These are phyloP conservation scores for Pontederia paniculata DNA, from an alignment of 176 grass and related monocot genomes.

Conservation along the genomic window DNA sequence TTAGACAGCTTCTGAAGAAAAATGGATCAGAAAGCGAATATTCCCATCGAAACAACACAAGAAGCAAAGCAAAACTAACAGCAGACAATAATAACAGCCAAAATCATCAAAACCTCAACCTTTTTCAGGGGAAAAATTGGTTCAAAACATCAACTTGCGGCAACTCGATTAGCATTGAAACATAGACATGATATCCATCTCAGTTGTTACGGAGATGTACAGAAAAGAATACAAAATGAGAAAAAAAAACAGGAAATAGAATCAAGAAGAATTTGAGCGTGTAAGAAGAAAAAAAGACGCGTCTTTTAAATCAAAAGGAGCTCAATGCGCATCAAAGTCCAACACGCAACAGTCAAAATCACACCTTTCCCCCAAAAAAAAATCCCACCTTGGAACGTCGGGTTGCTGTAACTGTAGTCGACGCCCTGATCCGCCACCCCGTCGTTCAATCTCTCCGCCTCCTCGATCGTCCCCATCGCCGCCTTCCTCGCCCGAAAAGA, in stretches of 20 bases:
- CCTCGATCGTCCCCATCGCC: constrained; percentile 83
- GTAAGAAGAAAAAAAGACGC: background rate
- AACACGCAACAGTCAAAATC: background rate
- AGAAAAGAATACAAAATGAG: constrained; percentile 1
- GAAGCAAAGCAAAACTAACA: no score
- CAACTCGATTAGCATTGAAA: no score
- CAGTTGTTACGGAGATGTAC: no score
- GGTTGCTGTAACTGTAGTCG: constrained; percentile 22
- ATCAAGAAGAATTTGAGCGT: background rate
- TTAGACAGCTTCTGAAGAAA: no score
- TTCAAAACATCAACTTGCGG: no score
- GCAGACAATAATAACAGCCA: no score
- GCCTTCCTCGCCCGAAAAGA: background rate
- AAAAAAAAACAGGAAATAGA: background rate
- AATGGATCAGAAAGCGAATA: no score
- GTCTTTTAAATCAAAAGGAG: background rate
- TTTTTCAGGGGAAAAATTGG: no score
- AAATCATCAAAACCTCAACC: no score
- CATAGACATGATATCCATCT: no score
- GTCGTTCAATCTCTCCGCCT: constrained; percentile 28
- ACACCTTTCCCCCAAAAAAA: background rate
- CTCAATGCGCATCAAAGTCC: background rate
- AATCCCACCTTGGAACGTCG: constrained; percentile 41
- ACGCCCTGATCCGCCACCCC: constrained; percentile 21
- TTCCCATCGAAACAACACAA: no score